phyloP scores from a whole-genome alignment of 176 grass and related monocot species.

The Cymbopogon citratus region DNA sequence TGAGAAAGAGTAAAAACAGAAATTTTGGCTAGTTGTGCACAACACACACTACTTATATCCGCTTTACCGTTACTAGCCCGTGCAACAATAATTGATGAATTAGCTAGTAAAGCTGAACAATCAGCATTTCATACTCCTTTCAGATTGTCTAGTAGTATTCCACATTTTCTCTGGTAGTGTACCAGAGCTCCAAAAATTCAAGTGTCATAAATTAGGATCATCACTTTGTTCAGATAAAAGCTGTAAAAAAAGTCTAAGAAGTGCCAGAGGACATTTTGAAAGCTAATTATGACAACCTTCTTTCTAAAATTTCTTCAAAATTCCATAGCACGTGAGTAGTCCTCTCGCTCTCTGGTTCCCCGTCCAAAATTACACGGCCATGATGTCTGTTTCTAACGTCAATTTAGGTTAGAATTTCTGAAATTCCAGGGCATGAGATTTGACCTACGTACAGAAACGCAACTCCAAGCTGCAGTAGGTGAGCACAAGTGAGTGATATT shows the following conservation, averaged over 20 bases:
- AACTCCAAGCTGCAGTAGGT: not conserved
- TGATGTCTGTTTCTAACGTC: not conserved
- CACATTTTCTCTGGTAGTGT: too few species aligned
- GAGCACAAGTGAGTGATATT: not conserved
- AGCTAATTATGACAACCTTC: not conserved
- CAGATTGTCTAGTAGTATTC: too few species aligned
- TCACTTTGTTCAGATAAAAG: not conserved
- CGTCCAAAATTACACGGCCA: not conserved
- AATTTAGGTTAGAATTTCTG: not conserved
- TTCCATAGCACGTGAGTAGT: not conserved
- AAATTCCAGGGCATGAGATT: conserved; percentile 1
- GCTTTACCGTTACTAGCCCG: too few species aligned
- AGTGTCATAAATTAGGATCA: too few species aligned
- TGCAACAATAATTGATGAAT: too few species aligned
- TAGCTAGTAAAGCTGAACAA: too few species aligned
- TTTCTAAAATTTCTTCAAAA: not conserved
- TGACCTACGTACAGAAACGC: not conserved
- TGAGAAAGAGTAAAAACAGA: too few species aligned
- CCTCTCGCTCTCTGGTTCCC: not conserved
- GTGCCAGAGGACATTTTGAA: not conserved
- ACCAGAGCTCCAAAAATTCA: too few species aligned
- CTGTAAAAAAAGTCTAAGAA: too few species aligned
- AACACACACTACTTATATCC: too few species aligned
- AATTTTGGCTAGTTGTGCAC: too few species aligned
- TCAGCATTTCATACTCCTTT: too few species aligned